Evolutionary conservation across 768 basidiomycete genomes (phyloP), one percentile per base, ranked within the genome.

Genomic region (Amanita inopinata): DNA sequence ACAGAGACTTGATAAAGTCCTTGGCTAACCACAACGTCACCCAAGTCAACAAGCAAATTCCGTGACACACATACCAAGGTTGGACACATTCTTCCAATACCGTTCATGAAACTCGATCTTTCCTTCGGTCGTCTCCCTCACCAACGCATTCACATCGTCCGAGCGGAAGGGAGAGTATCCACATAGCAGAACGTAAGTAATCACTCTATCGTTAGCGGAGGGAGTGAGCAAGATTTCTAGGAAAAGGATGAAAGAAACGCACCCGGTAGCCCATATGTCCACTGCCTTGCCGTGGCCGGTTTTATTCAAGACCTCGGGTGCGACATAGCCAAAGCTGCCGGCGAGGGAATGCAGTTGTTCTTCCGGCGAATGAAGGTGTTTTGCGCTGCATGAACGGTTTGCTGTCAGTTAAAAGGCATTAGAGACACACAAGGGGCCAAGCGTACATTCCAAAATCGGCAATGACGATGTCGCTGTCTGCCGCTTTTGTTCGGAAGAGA

Each of bases 381-480:
- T 91, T 8, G 89, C 87, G 42, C 88, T 90, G 54, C 1, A 24
- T 8, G 27, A n/a, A 9, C 18, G 22, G 9, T 9, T n/a, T 15
- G 33, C 23, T 8, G 10, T 19, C 11, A 8, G 14, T 46, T 31
- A 31, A 8, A 7, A 35, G 25, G 32, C 8, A 25, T 20, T 15
- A 39, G 35, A 20, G n/a, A 25, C n/a, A n/a, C n/a, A n/a, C 28
- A 36, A 43, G 17, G 30, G 40, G 14, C 17, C 32, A 12, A 20
- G 62, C 81, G 12, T 51, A 90, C 88, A 99, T 97, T 50, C 96
- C 96, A 55, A 99, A 99, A 61, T 98, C 96, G 4, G 80, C 93
- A 32, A 98, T 91, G 44, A 99, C 93, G 38, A 98, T 73, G 49
- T 84, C 84, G n/a, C 86, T 88, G 12, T 83, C 69, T 7, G 69